Percentiles rank a stretch among this genome's conserved stretches.
These are phyloP conservation scores for Paspalum vaginatum DNA, from an alignment of 176 grass and related monocot species.

Conservation along the genomic window DNA sequence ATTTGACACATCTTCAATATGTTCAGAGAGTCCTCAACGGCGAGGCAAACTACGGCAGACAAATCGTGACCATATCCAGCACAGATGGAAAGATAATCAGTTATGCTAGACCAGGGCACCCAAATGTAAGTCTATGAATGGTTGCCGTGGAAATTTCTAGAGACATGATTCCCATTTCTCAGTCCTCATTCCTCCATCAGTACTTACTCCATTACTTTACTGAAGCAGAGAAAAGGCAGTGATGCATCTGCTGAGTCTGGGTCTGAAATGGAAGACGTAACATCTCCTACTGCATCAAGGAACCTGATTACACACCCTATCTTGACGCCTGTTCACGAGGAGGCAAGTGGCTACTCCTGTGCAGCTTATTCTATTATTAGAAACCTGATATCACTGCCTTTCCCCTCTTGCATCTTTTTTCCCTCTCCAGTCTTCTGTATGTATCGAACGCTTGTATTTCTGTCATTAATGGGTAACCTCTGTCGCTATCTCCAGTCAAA, in stretches of 20 bases:
- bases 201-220: conserved; percentile 37
- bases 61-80: conserved; percentile 93
- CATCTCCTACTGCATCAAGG: conserved; percentile 58
- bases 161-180: conserved; percentile 24
- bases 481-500: conserved; percentile 59
- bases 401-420: too few relatives aligned
- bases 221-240: conserved; percentile 87
- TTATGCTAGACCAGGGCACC: conserved; percentile 65
- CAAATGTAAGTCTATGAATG: conserved; percentile 58
- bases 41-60: conserved; percentile 79
- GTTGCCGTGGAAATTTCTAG: conserved; percentile 30
- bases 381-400: not conserved
- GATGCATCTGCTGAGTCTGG: conserved; percentile 91
- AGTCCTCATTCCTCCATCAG: conserved; percentile 9
- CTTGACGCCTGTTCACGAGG: conserved; percentile 82
- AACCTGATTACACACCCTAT: conserved; percentile 51
- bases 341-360: conserved; percentile 59
- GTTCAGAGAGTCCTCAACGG: conserved; percentile 82
- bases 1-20: conserved; percentile 35
- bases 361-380: not conserved
- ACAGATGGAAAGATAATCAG: conserved; percentile 76
- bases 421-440: too few relatives aligned
- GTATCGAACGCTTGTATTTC: too few relatives aligned
- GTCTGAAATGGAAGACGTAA: conserved; percentile 80
- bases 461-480: conserved; percentile 15